These are phyloP conservation scores for Petrea volubilis DNA, from an alignment of 257 asterid species.

Conservation along the genomic window DNA sequence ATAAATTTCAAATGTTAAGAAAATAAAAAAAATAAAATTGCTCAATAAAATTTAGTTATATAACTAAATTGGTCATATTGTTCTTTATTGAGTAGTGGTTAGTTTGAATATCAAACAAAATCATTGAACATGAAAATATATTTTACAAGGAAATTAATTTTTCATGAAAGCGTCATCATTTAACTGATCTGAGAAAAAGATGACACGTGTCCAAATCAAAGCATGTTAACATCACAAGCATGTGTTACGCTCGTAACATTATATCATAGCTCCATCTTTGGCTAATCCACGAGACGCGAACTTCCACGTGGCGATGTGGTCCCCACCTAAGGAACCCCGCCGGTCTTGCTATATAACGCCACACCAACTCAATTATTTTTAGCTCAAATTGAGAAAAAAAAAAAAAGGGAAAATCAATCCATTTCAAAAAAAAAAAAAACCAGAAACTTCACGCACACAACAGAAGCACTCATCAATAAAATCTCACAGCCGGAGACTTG, in stretches of 20 bases:
- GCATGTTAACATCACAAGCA: background rate
- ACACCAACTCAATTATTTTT: conserved; percentile 24
- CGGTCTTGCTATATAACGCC: conserved; percentile 30
- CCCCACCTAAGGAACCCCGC: conserved; percentile 24
- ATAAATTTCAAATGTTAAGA: no score
- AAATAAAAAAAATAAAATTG: no score
- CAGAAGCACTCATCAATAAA: background rate
- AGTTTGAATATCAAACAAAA: background rate
- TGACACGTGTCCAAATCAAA: conserved; percentile 2
- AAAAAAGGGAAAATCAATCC: conserved; percentile 2
- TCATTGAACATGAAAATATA: background rate
- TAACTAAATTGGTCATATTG: no score
- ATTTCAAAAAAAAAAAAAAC: background rate
- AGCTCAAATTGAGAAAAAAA: background rate
- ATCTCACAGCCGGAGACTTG: conserved; percentile 24
- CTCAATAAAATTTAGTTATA: no score
- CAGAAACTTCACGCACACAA: conserved; percentile 1
- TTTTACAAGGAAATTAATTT: background rate
- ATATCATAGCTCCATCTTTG: conserved; percentile 11
- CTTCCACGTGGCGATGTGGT: conserved; percentile 34
- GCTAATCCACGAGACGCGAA: conserved; percentile 19
- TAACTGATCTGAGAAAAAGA: background rate
- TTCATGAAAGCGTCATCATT: background rate
- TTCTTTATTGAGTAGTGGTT: no score
- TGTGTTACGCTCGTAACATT: conserved; percentile 21